Conservation (phyloP, 768 basidiomycete genomes). For the Podaxis mareebaensis region DNA sequence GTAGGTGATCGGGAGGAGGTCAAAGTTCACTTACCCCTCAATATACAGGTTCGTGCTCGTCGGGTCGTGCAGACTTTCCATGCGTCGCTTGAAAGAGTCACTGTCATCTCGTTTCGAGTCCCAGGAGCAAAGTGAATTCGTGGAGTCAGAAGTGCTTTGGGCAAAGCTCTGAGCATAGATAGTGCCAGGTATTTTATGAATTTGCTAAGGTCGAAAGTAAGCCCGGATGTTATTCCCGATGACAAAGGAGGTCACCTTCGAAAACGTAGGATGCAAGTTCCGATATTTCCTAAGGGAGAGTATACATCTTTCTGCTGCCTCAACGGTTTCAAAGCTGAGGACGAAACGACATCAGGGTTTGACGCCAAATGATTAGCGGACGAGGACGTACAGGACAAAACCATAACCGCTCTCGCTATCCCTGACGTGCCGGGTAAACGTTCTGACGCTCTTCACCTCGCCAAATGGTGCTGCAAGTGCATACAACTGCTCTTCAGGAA, state of each 20-base stretch:
- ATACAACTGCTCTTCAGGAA: slow-evolving; percentile 76
- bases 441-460: slow-evolving; percentile 72
- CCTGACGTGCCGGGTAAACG: slow-evolving; percentile 81
- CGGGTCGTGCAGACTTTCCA: slow-evolving; percentile 71
- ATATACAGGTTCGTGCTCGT: slow-evolving; percentile 79
- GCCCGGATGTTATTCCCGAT: neutral
- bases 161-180: slow-evolving; percentile 46
- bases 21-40: slow-evolving; percentile 52
- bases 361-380: neutral
- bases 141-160: slow-evolving; percentile 22
- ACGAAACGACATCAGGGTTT: neutral
- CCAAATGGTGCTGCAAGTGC: slow-evolving; percentile 75
- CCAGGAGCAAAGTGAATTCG: slow-evolving; percentile 21
- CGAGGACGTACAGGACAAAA: slow-evolving; percentile 67
- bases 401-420: slow-evolving; percentile 76
- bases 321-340: slow-evolving; percentile 63
- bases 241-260: slow-evolving; percentile 54
- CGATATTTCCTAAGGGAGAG: slow-evolving; percentile 65
- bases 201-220: slow-evolving; percentile 36
- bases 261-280: slow-evolving; percentile 84
- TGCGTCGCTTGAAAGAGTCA: slow-evolving; percentile 70
- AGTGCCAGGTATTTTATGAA: slow-evolving; percentile 85
- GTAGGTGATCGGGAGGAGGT: neutral
- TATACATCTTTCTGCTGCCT: slow-evolving; percentile 76
- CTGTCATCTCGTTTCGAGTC: slow-evolving; percentile 27